Conservation (phyloP, 1,139 yeast genomes). For the Kazachstania sp. region DNA sequence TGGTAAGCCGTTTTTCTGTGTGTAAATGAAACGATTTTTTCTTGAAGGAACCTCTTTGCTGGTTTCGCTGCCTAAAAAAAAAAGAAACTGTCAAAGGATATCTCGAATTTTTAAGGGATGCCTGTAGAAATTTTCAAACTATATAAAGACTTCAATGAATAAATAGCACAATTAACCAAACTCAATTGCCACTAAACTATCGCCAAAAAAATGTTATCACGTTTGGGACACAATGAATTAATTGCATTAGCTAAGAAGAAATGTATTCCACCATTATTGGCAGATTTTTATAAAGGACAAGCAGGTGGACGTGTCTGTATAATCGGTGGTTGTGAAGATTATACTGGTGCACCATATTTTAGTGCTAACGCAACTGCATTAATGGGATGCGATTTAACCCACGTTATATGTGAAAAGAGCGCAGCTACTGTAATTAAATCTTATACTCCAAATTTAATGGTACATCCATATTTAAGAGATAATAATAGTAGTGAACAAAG, state of each 20-base stretch:
- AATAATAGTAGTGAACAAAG: constrained; percentile 6
- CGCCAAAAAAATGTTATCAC: constrained; percentile 10
- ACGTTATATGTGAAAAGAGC: constrained; percentile 66
- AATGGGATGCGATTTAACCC: constrained; percentile 84
- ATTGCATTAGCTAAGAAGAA: constrained; percentile 42
- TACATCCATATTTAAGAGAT: constrained; percentile 67
- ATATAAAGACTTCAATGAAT: no score
- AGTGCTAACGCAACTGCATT: constrained; percentile 77
- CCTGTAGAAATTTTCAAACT: no score
- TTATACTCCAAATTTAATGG: constrained; percentile 91
- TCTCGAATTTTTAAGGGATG: no score
- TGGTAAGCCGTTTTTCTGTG: no score
- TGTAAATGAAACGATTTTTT: no score
- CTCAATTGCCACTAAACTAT: no score
- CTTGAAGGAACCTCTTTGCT: no score
- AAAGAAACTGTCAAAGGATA: no score
- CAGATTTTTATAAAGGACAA: constrained; percentile 81
- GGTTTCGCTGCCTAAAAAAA: no score
- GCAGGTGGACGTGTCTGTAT: constrained; percentile 77
- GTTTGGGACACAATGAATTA: constrained; percentile 37
- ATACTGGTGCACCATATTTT: constrained; percentile 92
- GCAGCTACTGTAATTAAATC: constrained; percentile 80
- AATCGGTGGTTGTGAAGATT: constrained; percentile 89
- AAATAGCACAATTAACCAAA: no score
- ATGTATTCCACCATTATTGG: constrained; percentile 64